A percentile compares a stretch with the other conserved stretches of the same genome.
Evolutionary conservation across 345 rosid genomes (phyloP).

Genomic region (Eucalyptus cloeziana): DNA sequence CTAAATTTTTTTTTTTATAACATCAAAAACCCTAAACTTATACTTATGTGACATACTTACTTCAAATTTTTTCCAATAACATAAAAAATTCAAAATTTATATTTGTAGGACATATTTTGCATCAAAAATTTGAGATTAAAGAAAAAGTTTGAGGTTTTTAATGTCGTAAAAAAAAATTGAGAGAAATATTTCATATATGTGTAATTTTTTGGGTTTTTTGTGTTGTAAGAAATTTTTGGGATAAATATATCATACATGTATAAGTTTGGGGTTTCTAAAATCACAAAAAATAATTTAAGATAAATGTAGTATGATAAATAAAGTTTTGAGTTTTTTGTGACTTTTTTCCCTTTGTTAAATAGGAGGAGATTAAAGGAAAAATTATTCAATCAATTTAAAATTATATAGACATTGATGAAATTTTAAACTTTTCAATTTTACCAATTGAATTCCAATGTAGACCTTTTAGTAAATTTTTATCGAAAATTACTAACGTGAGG

Average conservation of each 20-base stretch:
- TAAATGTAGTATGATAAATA: too few species aligned
- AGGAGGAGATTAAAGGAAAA: not conserved
- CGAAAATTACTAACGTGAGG: fast-evolving
- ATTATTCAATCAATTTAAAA: not conserved
- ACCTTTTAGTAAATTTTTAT: fast-evolving
- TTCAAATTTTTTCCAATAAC: fast-evolving
- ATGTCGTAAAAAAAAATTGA: too few species aligned
- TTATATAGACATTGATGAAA: fast-evolving
- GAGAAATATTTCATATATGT: too few species aligned
- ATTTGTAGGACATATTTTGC: fast-evolving
- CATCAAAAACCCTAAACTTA: fast-evolving
- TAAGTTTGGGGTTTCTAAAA: too few species aligned
- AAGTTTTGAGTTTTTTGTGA: too few species aligned
- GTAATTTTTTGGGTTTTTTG: too few species aligned
- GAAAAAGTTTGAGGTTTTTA: too few species aligned
- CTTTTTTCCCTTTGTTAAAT: too few species aligned
- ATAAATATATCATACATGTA: too few species aligned
- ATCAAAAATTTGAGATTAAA: too few species aligned
- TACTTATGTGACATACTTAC: fast-evolving
- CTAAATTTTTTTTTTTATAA: fast-evolving
- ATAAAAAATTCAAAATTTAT: too few species aligned
- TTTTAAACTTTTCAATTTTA: not conserved
- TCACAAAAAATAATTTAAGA: too few species aligned
- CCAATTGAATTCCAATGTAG: fast-evolving
- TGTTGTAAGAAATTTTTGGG: fast-evolving